Evolutionary conservation across 371 early-diverging fungal genomes (phyloP), one percentile per base, ranked within the genome.

Genomic region (Mucor piriformis): DNA sequence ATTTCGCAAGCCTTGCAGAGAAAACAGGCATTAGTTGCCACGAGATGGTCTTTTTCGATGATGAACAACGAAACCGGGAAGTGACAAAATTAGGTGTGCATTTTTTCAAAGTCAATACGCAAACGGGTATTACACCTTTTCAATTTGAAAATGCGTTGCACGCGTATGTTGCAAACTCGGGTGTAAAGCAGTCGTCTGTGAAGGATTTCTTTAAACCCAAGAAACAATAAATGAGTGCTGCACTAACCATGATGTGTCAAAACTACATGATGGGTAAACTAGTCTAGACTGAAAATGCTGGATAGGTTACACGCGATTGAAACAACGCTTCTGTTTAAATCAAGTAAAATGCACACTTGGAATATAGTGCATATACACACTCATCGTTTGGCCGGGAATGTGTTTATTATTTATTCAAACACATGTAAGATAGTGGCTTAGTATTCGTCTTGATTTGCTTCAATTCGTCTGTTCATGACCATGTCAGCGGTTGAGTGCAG

Each of bases 21-120:
- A 70, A 67, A 32, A 66, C 77, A 0, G 78, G 72, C 7, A 77
- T 80, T 29, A 47, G 53, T 0, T 85, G 70, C 54, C 44, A 63
- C 3, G 70, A 79, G 8, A 85, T 85, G 86, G 40, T 83, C 1
- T 85, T 85, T 54, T 85, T 85, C 59, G 86, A 85, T 49, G 86
- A 85, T 54, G 83, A 83, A 55, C 40, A 43, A 11, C 62, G 82
- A 34, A 85, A 85, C 47, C 54, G 55, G 2, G 70, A 76, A 38
- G 81, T 79, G 6, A 50, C 54, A 4, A 66, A 56, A 1, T 52
- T 80, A 0, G 77, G 77, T 5, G 77, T 77, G 0, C 70, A 72
- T 49, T 73, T 80, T 46, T 55, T 63, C 1, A 56, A 47, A 15
- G 63, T 80, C 4, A 59, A 75, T 32, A 29, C 57, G 0, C 33